These are phyloP conservation scores for Debaryomyces fabryi DNA, from an alignment of 1,139 yeast species.

Conservation along the genomic window DNA sequence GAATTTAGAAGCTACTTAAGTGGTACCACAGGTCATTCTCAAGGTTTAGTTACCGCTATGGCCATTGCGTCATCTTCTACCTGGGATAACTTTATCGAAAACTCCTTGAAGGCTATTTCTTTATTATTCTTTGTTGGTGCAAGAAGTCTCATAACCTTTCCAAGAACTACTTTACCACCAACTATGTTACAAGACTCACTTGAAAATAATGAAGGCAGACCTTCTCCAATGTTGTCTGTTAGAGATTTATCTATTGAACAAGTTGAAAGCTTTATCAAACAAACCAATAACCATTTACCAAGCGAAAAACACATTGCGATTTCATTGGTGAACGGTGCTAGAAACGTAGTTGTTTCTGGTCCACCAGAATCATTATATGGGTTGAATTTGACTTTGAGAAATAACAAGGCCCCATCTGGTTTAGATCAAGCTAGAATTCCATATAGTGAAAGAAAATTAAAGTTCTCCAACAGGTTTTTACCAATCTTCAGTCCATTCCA, in stretches of 20 bases:
- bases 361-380: conserved; percentile 99
- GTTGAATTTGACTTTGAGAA: conserved; percentile 86
- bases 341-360: conserved; percentile 93
- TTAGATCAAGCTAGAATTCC: conserved; percentile 95
- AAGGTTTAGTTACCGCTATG: conserved; percentile 92
- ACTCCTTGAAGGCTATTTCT: conserved; percentile 78
- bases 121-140: conserved; percentile 91
- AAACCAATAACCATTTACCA: conserved; percentile 93
- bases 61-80: conserved; percentile 84
- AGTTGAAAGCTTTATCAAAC: conserved; percentile 76
- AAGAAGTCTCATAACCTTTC: conserved; percentile 86
- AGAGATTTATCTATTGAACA: conserved; percentile 82
- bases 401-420: conserved; percentile 93
- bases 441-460: conserved; percentile 86
- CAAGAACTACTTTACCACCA: conserved; percentile 93
- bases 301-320: conserved; percentile 86
- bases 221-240: conserved; percentile 95
- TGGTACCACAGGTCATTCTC: conserved; percentile 98
- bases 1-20: conserved; percentile 68
- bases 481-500: conserved; percentile 98
- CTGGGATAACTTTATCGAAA: conserved; percentile 79
- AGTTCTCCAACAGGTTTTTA: conserved; percentile 89
- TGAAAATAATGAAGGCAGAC: conserved; percentile 94
- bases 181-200: conserved; percentile 90
- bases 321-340: conserved; percentile 92